These are phyloP conservation scores for Kodamaea neixiangensis DNA, from an alignment of 805 yeast genomes.

Conservation along the genomic window DNA sequence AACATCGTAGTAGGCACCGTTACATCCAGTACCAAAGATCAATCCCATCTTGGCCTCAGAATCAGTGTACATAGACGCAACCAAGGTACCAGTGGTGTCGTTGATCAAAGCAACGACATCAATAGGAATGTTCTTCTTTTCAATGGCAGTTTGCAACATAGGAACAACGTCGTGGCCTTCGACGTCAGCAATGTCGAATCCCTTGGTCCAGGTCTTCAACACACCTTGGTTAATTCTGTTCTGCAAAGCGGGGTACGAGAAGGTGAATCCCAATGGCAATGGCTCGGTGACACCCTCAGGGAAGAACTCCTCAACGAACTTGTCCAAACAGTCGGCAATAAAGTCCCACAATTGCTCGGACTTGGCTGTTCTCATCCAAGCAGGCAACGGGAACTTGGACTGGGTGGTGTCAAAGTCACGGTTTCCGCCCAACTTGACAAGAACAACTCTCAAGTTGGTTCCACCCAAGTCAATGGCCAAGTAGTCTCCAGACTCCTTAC, in stretches of 20 bases:
- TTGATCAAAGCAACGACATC: conserved; percentile 89
- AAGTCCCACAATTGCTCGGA: conserved; percentile 80
- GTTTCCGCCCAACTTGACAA: conserved; percentile 81
- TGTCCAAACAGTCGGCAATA: conserved; percentile 77
- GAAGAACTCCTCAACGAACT: conserved; percentile 65
- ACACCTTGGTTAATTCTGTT: conserved; percentile 79
- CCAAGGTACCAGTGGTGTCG: conserved; percentile 96
- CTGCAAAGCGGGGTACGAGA: conserved; percentile 89
- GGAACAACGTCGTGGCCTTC: conserved; percentile 96
- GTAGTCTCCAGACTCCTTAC: conserved; percentile 85
- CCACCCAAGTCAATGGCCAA: conserved; percentile 97
- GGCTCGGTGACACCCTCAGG: conserved; percentile 63
- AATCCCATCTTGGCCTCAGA: conserved; percentile 89
- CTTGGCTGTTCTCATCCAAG: conserved; percentile 72
- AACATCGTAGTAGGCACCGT: conserved; percentile 91
- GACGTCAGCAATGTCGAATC: conserved; percentile 89
- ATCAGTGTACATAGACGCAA: conserved; percentile 92
- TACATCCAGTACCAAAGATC: conserved; percentile 96
- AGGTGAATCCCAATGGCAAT: conserved; percentile 83
- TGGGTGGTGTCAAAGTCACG: conserved; percentile 84
- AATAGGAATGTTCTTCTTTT: conserved; percentile 68
- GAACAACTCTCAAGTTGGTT: conserved; percentile 90
- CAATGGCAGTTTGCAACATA: conserved; percentile 77
- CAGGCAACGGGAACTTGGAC: conserved; percentile 82
- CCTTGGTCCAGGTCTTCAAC: conserved; percentile 96